Percentiles rank a stretch among this genome's conserved stretches.
Conservation (phyloP, 129 eudicot species). For the Rutidosis leptorrhynchoides region DNA sequence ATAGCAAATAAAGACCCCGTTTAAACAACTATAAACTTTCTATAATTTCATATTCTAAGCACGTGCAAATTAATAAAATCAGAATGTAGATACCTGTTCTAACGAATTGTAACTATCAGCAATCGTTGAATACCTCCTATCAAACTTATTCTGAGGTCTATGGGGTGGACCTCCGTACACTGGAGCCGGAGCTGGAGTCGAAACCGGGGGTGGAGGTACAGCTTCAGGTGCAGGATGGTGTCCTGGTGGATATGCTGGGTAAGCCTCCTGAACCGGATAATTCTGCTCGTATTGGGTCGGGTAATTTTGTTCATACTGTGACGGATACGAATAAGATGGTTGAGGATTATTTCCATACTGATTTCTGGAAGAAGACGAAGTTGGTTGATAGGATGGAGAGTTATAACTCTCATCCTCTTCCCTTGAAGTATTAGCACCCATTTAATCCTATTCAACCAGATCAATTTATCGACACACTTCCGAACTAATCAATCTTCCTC, state of each 20-base stretch:
- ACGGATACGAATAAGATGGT: conserved; percentile 26
- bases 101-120: conserved; percentile 80
- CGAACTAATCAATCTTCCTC: conserved; percentile 4
- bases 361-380: conserved; percentile 46
- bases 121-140: conserved; percentile 76
- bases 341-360: conserved; percentile 34
- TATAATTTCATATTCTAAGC: background rate
- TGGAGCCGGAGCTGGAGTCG: conserved; percentile 41
- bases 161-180: conserved; percentile 36
- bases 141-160: conserved; percentile 58
- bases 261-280: conserved; percentile 50
- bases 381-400: conserved; percentile 39
- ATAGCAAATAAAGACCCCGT: conserved; percentile 9
- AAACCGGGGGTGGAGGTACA: conserved; percentile 35
- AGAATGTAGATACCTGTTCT: conserved; percentile 63
- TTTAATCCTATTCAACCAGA: background rate
- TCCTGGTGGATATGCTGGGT: conserved; percentile 43
- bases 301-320: conserved; percentile 33
- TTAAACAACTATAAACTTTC: too few relatives aligned
- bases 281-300: conserved; percentile 43
- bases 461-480: conserved; percentile 19
- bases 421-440: conserved; percentile 68
- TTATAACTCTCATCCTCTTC: conserved; percentile 47
- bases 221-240: conserved; percentile 41
- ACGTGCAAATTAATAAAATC: background rate